phyloP scores from a whole-genome alignment of 1,284 basidiomycete genomes.

The Ustilago shanxiensis region DNA sequence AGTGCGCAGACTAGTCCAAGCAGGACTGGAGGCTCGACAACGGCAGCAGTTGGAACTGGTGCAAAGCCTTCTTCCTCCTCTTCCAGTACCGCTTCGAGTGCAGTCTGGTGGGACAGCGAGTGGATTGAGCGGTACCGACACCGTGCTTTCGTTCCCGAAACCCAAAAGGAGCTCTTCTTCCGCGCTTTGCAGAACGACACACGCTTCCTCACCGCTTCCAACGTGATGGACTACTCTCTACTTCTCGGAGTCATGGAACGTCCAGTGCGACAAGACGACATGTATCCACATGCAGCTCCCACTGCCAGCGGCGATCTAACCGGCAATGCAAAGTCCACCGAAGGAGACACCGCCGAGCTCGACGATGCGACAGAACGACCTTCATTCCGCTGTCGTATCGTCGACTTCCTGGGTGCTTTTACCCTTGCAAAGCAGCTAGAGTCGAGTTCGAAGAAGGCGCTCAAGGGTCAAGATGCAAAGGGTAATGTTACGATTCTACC shows the following conservation, averaged over 20 bases:
- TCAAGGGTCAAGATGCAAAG: conserved; percentile 58
- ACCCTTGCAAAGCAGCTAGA: conserved; percentile 64
- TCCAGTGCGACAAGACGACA: conserved; percentile 36
- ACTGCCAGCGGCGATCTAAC: conserved; percentile 2
- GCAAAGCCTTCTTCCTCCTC: conserved; percentile 13
- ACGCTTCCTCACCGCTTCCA: conserved; percentile 57
- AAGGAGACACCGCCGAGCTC: conserved; percentile 12
- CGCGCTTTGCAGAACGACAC: conserved; percentile 60
- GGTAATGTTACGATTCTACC: conserved; percentile 63
- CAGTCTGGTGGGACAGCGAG: conserved; percentile 58
- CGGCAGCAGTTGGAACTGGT: conserved; percentile 3
- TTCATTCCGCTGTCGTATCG: conserved; percentile 55
- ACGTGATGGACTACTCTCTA: conserved; percentile 67
- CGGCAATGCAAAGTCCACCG: neutral
- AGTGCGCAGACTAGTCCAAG: conserved; percentile 15
- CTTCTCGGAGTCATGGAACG: conserved; percentile 60
- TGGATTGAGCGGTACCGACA: conserved; percentile 52
- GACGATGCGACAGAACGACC: conserved; percentile 29
- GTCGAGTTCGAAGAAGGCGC: conserved; percentile 60
- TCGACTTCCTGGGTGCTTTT: conserved; percentile 65
- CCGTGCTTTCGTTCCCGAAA: conserved; percentile 57
- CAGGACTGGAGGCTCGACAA: neutral
- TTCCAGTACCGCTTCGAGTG: conserved; percentile 23
- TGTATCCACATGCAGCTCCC: conserved; percentile 36
- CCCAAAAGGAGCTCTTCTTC: conserved; percentile 54